Conservation (phyloP, 2,329 filamentous ascomycete species). For the Zasmidium citrigriseum region DNA sequence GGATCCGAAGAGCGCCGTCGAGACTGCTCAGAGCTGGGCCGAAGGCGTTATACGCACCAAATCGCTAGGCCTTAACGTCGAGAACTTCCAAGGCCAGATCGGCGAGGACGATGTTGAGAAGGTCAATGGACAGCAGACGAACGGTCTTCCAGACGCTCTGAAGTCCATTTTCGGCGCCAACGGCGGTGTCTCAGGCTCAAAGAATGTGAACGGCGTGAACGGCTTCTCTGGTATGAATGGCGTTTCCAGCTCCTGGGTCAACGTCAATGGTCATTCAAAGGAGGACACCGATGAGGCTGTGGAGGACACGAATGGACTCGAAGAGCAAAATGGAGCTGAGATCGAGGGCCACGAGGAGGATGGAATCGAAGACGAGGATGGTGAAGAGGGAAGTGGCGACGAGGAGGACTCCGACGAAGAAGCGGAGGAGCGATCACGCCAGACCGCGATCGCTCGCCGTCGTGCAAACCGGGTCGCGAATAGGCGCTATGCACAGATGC, state of each 20-base stretch:
- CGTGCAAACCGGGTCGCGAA: too few relatives aligned
- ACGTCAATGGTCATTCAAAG: not conserved
- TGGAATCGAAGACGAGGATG: not conserved
- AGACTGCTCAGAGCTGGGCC: slow-evolving; percentile 43
- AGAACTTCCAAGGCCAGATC: not conserved
- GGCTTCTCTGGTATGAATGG: too few relatives aligned
- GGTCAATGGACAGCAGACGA: not conserved
- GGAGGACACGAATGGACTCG: not conserved
- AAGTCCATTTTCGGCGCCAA: not conserved
- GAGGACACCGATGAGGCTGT: not conserved
- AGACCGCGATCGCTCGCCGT: too few relatives aligned
- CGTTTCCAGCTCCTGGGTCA: not conserved
- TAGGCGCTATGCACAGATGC: too few relatives aligned
- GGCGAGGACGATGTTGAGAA: not conserved
- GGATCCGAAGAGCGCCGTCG: slow-evolving; percentile 45
- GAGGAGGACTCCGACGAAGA: not conserved
- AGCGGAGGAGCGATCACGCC: too few relatives aligned
- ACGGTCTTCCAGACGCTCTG: not conserved
- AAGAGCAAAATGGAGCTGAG: not conserved
- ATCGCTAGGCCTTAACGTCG: slow-evolving; percentile 19
- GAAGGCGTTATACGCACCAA: slow-evolving; percentile 32
- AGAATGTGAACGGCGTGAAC: too few relatives aligned
- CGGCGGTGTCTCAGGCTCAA: too few relatives aligned
- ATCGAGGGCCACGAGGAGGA: not conserved
- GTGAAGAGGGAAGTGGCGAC: not conserved